Percentiles rank a stretch among this genome's conserved stretches.
Evolutionary conservation across 352 stramenopile species (phyloP).

Genomic region (Globisporangium nagaii): DNA sequence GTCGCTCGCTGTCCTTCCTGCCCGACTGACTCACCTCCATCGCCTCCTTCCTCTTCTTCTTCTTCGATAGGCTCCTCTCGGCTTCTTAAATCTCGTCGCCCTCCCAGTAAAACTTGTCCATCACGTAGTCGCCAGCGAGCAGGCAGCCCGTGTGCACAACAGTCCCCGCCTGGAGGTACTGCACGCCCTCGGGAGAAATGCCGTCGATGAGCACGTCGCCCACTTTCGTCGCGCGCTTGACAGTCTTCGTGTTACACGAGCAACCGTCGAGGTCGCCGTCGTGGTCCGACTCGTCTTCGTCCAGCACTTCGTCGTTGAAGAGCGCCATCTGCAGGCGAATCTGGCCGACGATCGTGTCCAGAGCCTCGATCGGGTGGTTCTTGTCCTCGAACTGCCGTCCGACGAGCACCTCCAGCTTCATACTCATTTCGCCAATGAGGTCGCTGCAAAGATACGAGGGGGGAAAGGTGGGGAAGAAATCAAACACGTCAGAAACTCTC

Average conservation of each 20-base stretch:
- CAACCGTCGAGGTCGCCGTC: slow-evolving; percentile 64
- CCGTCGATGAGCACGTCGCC: slow-evolving; percentile 70
- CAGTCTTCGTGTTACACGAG: slow-evolving; percentile 26
- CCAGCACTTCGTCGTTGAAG: slow-evolving; percentile 76
- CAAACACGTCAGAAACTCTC: too few relatives aligned
- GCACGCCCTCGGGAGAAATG: slow-evolving; percentile 61
- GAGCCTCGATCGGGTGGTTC: slow-evolving; percentile 60
- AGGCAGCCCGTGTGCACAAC: slow-evolving; percentile 56
- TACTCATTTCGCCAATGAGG: slow-evolving; percentile 57
- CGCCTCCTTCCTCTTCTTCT: background rate
- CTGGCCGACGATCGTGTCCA: slow-evolving; percentile 74
- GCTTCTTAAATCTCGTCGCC: slow-evolving; percentile 20
- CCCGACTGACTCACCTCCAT: too few relatives aligned
- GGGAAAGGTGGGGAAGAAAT: background rate
- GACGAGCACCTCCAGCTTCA: slow-evolving; percentile 68
- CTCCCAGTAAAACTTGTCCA: slow-evolving; percentile 75
- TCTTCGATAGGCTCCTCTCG: background rate
- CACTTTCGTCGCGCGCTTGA: slow-evolving; percentile 63
- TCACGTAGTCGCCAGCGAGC: slow-evolving; percentile 66
- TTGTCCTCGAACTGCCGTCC: slow-evolving; percentile 69
- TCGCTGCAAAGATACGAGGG: slow-evolving; percentile 20
- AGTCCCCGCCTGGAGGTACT: slow-evolving; percentile 65
- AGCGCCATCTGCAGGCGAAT: slow-evolving; percentile 64
- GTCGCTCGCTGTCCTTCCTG: too few relatives aligned
- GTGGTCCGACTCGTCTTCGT: slow-evolving; percentile 42